Conservation (phyloP, 306 rosid genomes). For the Crotalaria pallida region DNA sequence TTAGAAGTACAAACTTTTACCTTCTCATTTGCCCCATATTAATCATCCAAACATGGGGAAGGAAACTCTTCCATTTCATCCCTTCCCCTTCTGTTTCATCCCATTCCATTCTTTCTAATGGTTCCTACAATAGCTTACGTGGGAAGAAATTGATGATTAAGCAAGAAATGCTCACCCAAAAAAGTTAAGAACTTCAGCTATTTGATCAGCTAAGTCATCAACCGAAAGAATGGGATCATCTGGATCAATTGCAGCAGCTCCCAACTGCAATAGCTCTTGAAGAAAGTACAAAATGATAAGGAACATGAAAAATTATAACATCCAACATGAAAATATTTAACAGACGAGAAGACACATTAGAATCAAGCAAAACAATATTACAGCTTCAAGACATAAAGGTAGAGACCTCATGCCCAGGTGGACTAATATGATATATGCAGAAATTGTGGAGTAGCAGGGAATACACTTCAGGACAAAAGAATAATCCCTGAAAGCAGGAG, state of each 20-base stretch:
- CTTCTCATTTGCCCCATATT: background rate
- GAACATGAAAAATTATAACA: conserved; percentile 19
- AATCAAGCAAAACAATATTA: background rate
- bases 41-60: background rate
- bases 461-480: conserved; percentile 81
- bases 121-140: background rate
- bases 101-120: background rate
- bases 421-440: conserved; percentile 92
- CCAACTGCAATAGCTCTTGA: conserved; percentile 70
- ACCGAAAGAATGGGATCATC: conserved; percentile 57
- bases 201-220: conserved; percentile 83
- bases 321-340: conserved; percentile 2
- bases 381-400: conserved; percentile 25
- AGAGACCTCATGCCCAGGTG: conserved; percentile 94
- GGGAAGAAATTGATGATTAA: background rate
- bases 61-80: background rate
- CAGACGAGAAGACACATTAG: background rate
- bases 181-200: conserved; percentile 76
- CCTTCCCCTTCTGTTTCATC: background rate
- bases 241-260: conserved; percentile 60
- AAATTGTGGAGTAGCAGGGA: conserved; percentile 86
- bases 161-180: conserved; percentile 56
- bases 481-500: conserved; percentile 87
- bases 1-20: background rate
- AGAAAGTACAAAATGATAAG: conserved; percentile 41